Conservation (phyloP, 2,329 filamentous ascomycete genomes). For the Coniella lustricola region DNA sequence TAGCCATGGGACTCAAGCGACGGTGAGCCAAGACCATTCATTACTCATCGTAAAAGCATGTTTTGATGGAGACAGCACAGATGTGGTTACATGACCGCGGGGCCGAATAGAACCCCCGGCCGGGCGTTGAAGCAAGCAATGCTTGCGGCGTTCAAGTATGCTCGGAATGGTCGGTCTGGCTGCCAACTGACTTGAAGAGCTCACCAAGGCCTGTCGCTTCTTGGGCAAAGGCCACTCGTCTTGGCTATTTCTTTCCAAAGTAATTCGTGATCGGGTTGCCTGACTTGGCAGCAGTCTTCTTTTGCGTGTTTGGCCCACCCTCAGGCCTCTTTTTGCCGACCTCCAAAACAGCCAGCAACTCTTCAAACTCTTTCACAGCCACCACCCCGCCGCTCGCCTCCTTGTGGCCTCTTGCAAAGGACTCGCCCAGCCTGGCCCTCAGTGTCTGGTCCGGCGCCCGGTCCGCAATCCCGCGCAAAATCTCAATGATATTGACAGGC, state of each 20-base stretch:
- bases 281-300: slow-evolving; percentile 29
- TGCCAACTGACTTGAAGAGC: no score
- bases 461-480: slow-evolving; percentile 44
- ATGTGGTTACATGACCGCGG: no score
- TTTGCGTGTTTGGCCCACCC: slow-evolving; percentile 23
- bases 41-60: no score
- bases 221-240: not conserved
- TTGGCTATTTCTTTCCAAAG: slow-evolving; percentile 34
- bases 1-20: no score
- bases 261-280: slow-evolving; percentile 50
- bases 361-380: slow-evolving; percentile 53
- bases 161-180: no score
- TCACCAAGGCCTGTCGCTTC: no score
- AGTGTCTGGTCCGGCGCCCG: slow-evolving; percentile 31
- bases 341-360: slow-evolving; percentile 52
- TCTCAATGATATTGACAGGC: slow-evolving; percentile 57
- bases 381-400: slow-evolving; percentile 63
- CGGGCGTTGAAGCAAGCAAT: no score
- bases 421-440: slow-evolving; percentile 48
- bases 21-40: no score
- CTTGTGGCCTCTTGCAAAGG: slow-evolving; percentile 60
- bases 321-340: slow-evolving; percentile 45
- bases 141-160: no score
- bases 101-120: no score
- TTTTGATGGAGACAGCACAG: no score